Conservation (phyloP, 495 filamentous ascomycete species). For the Aspergillus panamensis region DNA sequence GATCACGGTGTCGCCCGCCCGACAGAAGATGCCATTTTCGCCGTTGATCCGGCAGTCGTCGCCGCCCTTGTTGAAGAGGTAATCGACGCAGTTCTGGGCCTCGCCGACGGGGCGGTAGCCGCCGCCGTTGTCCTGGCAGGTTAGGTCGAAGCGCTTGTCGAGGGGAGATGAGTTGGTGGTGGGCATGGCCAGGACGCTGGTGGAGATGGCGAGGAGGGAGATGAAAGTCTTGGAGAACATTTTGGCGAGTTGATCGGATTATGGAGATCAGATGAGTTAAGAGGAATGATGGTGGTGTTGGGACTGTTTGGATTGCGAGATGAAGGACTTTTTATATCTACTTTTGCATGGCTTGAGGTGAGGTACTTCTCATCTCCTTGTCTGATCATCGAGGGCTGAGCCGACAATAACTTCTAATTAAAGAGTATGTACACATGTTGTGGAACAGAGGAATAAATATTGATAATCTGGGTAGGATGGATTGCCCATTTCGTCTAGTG, state of each 20-base stretch:
- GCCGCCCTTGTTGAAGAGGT: not conserved
- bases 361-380: too few species aligned
- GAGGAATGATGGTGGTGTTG: too few species aligned
- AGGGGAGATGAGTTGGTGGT: not conserved
- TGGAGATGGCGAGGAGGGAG: constrained; percentile 4
- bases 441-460: too few species aligned
- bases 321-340: too few species aligned
- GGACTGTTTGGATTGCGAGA: too few species aligned
- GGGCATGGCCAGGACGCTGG: not conserved
- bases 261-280: too few species aligned
- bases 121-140: constrained; percentile 8
- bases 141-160: constrained; percentile 1
- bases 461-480: too few species aligned
- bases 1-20: constrained; percentile 2
- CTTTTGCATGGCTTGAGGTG: too few species aligned
- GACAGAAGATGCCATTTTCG: constrained; percentile 4
- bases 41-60: not conserved
- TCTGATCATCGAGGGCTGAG: too few species aligned
- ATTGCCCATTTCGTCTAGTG: too few species aligned
- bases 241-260: not conserved
- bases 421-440: too few species aligned
- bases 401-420: too few species aligned
- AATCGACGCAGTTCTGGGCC: constrained; percentile 10
- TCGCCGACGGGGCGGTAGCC: constrained; percentile 10
- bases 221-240: not conserved